Evolutionary conservation across 2,329 filamentous ascomycete species (phyloP), one percentile per base, ranked within the genome.

Genomic region (Penicillium rolfsii): DNA sequence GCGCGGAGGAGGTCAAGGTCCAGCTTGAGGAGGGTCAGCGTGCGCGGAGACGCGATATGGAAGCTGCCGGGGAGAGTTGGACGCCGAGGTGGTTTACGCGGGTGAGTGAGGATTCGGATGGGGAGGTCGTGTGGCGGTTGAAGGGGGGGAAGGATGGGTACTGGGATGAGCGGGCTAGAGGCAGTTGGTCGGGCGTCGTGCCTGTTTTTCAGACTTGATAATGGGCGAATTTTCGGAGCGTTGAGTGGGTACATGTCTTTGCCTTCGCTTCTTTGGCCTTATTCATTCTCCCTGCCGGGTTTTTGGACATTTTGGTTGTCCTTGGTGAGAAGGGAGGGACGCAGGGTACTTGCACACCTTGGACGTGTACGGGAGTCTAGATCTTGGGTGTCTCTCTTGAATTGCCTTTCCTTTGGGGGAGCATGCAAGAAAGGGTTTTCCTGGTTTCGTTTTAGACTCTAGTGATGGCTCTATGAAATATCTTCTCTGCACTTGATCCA

Each of bases 11-110:
- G 40, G 81, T 91, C 72, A 99, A 99, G 79, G 87, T 89, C 6
- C 84, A 83, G 66, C 83, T 99, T 4, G 95, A 99, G 73, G 94
- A 98, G 78, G 85, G 85, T 11, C 95, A 99, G 80, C 84, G 95
- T 35, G 82, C 82, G 16, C 83, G 95, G 50, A 83, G 95, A 55
- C 86, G 87, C 66, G 86, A 88, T 9, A 81, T 94, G 79, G 95
- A 98, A 74, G 88, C 88, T 52, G 82, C 82, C 4, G 91, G 91
- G 1, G 87, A 92, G 70, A 78, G 81, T 60, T 89, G 93, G 83
- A 84, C 80, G 67, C 91, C 95, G 5, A 84, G 85, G 67, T 99
- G 94, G 93, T 99, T 99, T 74, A 85, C 87, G 55, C 89, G 85
- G 77, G 87, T 90, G 8, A 80, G 80, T 12, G 79, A 72, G 40